These are phyloP conservation scores for Penicillium argentinense DNA, from an alignment of 495 filamentous ascomycete species.

Conservation along the genomic window DNA sequence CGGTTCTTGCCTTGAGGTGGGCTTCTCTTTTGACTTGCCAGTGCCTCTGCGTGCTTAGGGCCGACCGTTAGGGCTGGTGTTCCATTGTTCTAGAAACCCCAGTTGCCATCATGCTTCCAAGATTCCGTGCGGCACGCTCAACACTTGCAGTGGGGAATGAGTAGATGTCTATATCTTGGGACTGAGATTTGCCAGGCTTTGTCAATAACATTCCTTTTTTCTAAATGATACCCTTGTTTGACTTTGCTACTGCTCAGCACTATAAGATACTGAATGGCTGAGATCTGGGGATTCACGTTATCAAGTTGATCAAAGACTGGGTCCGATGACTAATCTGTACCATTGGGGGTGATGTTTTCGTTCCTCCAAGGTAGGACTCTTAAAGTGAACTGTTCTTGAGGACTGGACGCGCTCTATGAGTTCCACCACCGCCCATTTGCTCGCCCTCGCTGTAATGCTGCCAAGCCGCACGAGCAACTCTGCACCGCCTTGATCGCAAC, in stretches of 20 bases:
- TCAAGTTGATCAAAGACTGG: conserved; percentile 19
- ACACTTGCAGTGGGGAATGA: neutral
- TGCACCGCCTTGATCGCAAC: conserved; percentile 6
- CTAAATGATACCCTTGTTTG: too few species aligned
- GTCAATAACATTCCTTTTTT: too few species aligned
- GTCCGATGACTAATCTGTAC: conserved; percentile 35
- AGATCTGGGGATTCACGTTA: neutral
- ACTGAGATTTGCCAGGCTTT: too few species aligned
- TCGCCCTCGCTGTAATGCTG: neutral
- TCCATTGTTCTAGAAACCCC: conserved; percentile 20
- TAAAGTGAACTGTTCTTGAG: too few species aligned
- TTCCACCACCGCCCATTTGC: conserved; percentile 8
- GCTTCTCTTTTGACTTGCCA: conserved; percentile 18
- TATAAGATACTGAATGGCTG: neutral
- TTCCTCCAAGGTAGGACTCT: too few species aligned
- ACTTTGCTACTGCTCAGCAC: too few species aligned
- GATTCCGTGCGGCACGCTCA: too few species aligned
- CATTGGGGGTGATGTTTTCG: conserved; percentile 15
- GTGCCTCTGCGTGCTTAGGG: conserved; percentile 14
- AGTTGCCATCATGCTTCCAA: too few species aligned
- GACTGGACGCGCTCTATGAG: conserved; percentile 4
- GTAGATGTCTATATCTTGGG: too few species aligned
- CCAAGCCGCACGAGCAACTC: neutral
- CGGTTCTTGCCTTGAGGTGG: neutral
- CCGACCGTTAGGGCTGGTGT: conserved; percentile 23